phyloP scores from a whole-genome alignment of 73 alveolate species.

The Effrenium voratum region DNA sequence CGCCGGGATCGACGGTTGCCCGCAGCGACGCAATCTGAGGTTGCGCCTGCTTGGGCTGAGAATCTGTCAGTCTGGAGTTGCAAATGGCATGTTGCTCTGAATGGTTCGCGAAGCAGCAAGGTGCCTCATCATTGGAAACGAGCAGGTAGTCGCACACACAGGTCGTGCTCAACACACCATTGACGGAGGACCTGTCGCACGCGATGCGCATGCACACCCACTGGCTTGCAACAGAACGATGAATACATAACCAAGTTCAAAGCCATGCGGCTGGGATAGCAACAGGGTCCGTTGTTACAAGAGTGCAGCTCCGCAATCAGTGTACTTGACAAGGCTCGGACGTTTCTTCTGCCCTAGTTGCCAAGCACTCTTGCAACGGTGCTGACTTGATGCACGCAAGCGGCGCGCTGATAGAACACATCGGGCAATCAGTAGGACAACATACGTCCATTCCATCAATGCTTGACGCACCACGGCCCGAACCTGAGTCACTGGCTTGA shows the following conservation, averaged over 20 bases:
- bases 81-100: not conserved
- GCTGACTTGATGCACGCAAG: not conserved
- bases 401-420: conserved; percentile 5
- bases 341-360: too few relatives aligned
- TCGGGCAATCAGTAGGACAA: conserved; percentile 56
- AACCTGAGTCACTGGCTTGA: too few relatives aligned
- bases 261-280: too few relatives aligned
- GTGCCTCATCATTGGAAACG: not conserved
- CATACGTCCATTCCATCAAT: conserved; percentile 66
- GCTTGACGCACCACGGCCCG: conserved; percentile 49
- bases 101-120: not conserved
- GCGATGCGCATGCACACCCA: too few relatives aligned
- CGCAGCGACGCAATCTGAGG: too few relatives aligned
- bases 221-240: too few relatives aligned
- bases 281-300: too few relatives aligned
- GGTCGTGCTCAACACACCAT: conserved; percentile 52
- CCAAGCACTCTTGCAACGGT: not conserved
- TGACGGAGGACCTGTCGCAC: conserved; percentile 38
- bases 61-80: too few relatives aligned
- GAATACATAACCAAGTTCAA: too few relatives aligned
- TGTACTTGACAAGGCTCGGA: too few relatives aligned
- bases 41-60: too few relatives aligned
- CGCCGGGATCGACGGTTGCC: not conserved
- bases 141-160: conserved; percentile 48
- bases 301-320: too few relatives aligned